Conservation (phyloP, 805 yeast genomes). For the Scheffersomyces coipomensis region DNA sequence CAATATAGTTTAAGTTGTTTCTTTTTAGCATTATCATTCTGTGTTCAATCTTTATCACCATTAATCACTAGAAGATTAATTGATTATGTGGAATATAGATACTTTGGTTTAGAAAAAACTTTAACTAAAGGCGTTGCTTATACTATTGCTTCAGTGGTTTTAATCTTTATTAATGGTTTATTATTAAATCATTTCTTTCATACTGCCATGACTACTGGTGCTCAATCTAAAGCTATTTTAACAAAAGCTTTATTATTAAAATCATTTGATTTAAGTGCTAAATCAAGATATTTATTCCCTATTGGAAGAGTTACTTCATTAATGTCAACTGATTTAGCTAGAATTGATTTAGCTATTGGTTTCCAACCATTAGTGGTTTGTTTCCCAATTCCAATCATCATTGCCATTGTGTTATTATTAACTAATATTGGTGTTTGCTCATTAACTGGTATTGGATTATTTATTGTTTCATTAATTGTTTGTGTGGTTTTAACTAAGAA, state of each 20-base stretch:
- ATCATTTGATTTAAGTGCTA: conserved; percentile 35
- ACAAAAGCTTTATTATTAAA: conserved; percentile 39
- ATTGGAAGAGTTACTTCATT: conserved; percentile 40
- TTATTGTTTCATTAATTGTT: conserved; percentile 29
- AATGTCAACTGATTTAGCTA: conserved; percentile 42
- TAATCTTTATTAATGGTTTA: conserved; percentile 48
- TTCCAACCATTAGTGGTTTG: conserved; percentile 41
- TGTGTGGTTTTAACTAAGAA: conserved; percentile 35
- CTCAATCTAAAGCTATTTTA: conserved; percentile 37
- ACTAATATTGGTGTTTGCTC: conserved; percentile 38
- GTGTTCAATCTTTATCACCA: conserved; percentile 58
- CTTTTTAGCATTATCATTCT: conserved; percentile 46
- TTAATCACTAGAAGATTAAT: conserved; percentile 65
- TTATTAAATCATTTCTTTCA: conserved; percentile 42
- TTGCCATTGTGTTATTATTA: conserved; percentile 35
- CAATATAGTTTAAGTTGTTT: conserved; percentile 41
- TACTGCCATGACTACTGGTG: conserved; percentile 42
- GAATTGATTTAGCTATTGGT: conserved; percentile 44
- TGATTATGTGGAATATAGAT: conserved; percentile 55
- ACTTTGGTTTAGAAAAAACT: conserved; percentile 37
- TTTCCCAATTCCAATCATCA: conserved; percentile 42
- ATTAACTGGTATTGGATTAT: conserved; percentile 41
- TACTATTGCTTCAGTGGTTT: conserved; percentile 63
- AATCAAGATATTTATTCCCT: conserved; percentile 32
- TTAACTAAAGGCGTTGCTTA: conserved; percentile 70